Base-by-base conservation (phyloP, 2,329 filamentous ascomycete genomes). In the Colletotrichum coccodes region DNA sequence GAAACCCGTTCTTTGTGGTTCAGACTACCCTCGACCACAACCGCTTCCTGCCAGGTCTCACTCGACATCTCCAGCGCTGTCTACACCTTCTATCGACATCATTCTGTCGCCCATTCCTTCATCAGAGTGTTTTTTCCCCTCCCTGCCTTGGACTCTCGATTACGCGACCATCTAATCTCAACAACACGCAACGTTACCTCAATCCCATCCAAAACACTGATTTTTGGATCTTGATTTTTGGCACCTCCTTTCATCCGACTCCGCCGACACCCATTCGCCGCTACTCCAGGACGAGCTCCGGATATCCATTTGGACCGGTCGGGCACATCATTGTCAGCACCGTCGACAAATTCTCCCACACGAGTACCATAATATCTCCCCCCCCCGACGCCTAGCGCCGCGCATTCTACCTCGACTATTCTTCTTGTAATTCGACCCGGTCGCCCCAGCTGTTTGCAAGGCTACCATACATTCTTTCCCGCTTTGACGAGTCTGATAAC, bases 241-340 rank as follows among this genome's bases (percentile, higher is more conserved):
- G 72, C 76, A 73, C 65, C 71, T 72, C 76, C 75, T 76, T 78
- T 76, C 76, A 78, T 74, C 77, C 75, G 73, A 70, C 56, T 36
- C 16, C 44, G 38, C 57, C 46, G 63, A 61, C 18, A 38, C 26
- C 50, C 52, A 36, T 38, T 28, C 18, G 53, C 57, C 38, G 44
- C 42, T 47, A 12, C 34, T 61, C 57, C 38, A 44, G 57, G 64
- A 49, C 62, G 18, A 70, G 63, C 36, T 68, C 52, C 67, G 58
- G 63, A 63, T 56, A 26, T 30, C 36, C 40, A 36, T 23, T 60
- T 60, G 57, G 44, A 58, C 62, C 67, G 63, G 50, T 63, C 67
- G 26, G 57, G 52, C 36, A 57, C 57, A 63, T 40, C 44, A 52
- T 46, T 53, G 63, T 50, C 44, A 30, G n/a, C 50, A 53, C 47